Percentiles rank a stretch among this genome's conserved stretches.
Conservation (phyloP, 2,329 filamentous ascomycete species). For the Emmonsiellopsis sp. region DNA sequence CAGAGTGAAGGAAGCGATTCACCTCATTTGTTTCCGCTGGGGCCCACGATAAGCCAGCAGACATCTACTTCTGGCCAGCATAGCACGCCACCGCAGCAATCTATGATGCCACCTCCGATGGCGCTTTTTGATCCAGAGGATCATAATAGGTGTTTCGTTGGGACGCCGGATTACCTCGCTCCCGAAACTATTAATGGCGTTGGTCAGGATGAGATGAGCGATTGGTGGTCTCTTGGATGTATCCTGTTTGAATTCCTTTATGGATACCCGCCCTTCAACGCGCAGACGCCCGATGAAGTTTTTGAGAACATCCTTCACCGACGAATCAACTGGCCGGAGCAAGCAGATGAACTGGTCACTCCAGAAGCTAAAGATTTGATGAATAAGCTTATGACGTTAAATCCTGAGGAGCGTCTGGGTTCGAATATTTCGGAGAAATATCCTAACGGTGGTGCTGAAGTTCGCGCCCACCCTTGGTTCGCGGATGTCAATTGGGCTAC, state of each 20-base stretch:
- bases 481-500: slow-evolving; percentile 78
- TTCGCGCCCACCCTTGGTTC: slow-evolving; percentile 85
- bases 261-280: slow-evolving; percentile 89
- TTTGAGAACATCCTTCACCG: slow-evolving; percentile 93
- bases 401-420: slow-evolving; percentile 73
- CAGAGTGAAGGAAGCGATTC: slow-evolving; percentile 65
- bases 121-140: slow-evolving; percentile 93
- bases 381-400: slow-evolving; percentile 77
- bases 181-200: slow-evolving; percentile 94
- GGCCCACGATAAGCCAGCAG: slow-evolving; percentile 46
- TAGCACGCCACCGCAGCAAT: slow-evolving; percentile 45
- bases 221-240: slow-evolving; percentile 99
- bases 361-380: slow-evolving; percentile 88
- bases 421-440: slow-evolving; percentile 78
- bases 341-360: slow-evolving; percentile 68
- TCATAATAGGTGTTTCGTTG: slow-evolving; percentile 84
- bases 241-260: slow-evolving; percentile 96
- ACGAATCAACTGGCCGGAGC: slow-evolving; percentile 85
- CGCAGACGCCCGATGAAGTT: slow-evolving; percentile 77
- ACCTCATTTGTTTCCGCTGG: slow-evolving; percentile 64
- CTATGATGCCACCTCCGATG: slow-evolving; percentile 84
- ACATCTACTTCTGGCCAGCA: slow-evolving; percentile 20
- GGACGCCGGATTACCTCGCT: slow-evolving; percentile 92
- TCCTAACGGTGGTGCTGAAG: slow-evolving; percentile 77
- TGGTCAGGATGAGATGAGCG: slow-evolving; percentile 93